Evolutionary conservation across 2,329 filamentous ascomycete species (phyloP), one percentile per base, ranked within the genome.

Genomic region (Ceratocystis ficicola): DNA sequence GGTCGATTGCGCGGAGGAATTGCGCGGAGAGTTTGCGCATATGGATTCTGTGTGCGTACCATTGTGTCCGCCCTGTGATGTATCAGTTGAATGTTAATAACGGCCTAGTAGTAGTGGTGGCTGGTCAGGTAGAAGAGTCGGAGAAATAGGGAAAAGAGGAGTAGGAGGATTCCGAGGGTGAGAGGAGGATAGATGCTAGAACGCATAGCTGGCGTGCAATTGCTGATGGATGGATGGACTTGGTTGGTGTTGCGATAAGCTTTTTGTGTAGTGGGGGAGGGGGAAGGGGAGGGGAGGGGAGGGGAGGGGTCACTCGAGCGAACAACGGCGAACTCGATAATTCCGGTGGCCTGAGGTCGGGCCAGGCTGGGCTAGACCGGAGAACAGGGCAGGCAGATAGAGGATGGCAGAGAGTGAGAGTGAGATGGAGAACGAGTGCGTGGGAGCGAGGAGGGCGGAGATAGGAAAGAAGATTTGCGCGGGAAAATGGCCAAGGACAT

Each of bases 51-150:
- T 12, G 28, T 44, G 48, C 63, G 32, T 68, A 68, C 66, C 66
- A 25, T 68, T 68, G 63, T 68, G 66, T 7, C 66, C 66, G 48
- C 66, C 66, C 66, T 68, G 59, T 64, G 17, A 55, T 41, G 30
- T 50, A 22, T 32, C 4, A 36, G n/a, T 55, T 63, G 30, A 32
- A 6, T 32, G 52, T 59, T 32, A 59, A 59, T 32, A 50, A 50
- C 46, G 46, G 17, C 5, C 7, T 50, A 50, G 17, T 6, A 50
- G 17, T 30, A 6, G 28, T 30, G 30, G 30, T 36, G 32, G 32
- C 10, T 36, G 32, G 32, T 1, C 10, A 59, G 28, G 28, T 20
- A 59, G 7, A 32, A 32, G 25, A 7, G 2, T 3, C 25, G 5
- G 52, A 30, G 20, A 7, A 52, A 25, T 32, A 5, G 52, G 28